Conservation (phyloP, 257 asterid species). For the Knoxia roxburghii region DNA sequence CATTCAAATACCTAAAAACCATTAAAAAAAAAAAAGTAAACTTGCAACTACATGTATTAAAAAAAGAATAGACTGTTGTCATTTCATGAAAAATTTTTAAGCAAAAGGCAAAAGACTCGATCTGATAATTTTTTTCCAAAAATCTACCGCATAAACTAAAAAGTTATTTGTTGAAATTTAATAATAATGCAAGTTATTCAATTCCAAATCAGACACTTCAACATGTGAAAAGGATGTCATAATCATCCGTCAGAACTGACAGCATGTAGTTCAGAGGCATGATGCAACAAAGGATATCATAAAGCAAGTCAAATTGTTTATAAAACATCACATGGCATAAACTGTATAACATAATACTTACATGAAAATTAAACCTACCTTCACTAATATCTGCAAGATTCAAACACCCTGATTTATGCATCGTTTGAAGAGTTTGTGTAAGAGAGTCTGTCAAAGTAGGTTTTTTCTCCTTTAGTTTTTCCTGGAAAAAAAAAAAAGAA, state of each 20-base stretch:
- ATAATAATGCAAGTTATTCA: background rate
- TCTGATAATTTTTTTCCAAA: too few relatives aligned
- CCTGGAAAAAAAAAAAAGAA: constrained; percentile 39
- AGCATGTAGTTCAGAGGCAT: background rate
- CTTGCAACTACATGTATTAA: too few relatives aligned
- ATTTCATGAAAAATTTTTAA: too few relatives aligned
- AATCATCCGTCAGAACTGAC: background rate
- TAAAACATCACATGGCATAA: background rate
- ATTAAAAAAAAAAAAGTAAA: too few relatives aligned
- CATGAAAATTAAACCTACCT: constrained; percentile 47
- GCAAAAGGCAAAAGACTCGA: background rate
- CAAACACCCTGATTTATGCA: constrained; percentile 94
- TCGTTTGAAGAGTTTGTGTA: constrained; percentile 84
- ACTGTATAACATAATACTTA: background rate
- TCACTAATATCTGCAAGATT: constrained; percentile 78
- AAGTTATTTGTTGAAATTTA: background rate
- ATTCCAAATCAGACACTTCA: background rate
- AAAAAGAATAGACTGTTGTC: too few relatives aligned
- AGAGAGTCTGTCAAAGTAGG: constrained; percentile 79
- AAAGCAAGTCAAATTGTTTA: background rate
- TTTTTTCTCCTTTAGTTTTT: constrained; percentile 96
- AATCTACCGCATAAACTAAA: background rate
- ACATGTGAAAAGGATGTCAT: background rate
- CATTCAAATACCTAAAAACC: too few relatives aligned
- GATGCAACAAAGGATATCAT: background rate